Percentiles rank a stretch among this genome's conserved stretches.
Conservation (phyloP, 805 yeast species). For the Candida golubevii region DNA sequence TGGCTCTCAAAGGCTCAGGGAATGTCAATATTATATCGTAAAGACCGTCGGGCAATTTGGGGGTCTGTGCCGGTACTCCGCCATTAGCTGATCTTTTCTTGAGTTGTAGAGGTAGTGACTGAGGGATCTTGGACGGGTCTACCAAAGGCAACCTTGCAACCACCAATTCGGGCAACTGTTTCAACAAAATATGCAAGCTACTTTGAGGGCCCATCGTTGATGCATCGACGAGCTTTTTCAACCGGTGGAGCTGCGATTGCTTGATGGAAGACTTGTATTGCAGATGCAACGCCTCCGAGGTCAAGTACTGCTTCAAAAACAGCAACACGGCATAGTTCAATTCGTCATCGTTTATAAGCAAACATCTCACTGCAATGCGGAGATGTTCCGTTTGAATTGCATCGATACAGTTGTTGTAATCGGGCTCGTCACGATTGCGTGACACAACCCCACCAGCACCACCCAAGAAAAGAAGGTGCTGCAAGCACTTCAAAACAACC, state of each 20-base stretch:
- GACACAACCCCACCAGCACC: conserved; percentile 16
- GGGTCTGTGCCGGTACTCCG: conserved; percentile 60
- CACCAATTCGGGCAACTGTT: conserved; percentile 58
- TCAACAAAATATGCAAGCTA: conserved; percentile 49
- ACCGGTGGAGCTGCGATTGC: conserved; percentile 32
- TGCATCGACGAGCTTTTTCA: conserved; percentile 50
- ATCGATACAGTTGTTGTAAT: conserved; percentile 40
- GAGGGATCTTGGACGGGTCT: conserved; percentile 26
- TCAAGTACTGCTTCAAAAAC: conserved; percentile 73
- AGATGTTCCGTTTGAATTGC: conserved; percentile 37
- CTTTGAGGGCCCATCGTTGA: conserved; percentile 24
- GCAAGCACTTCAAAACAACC: conserved; percentile 67
- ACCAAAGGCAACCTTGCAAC: conserved; percentile 33
- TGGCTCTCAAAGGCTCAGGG: conserved; percentile 86
- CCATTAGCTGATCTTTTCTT: conserved; percentile 46
- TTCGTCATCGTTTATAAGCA: conserved; percentile 69
- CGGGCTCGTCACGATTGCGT: conserved; percentile 17
- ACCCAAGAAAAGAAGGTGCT: conserved; percentile 61
- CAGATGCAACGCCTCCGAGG: conserved; percentile 50
- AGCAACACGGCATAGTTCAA: conserved; percentile 70
- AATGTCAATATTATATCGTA: conserved; percentile 57
- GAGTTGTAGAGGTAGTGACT: conserved; percentile 30
- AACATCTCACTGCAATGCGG: conserved; percentile 50
- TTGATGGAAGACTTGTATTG: conserved; percentile 22
- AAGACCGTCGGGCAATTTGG: conserved; percentile 52